Base-by-base conservation (phyloP, 2,329 filamentous ascomycete genomes). In the Fusarium agapanthi region DNA sequence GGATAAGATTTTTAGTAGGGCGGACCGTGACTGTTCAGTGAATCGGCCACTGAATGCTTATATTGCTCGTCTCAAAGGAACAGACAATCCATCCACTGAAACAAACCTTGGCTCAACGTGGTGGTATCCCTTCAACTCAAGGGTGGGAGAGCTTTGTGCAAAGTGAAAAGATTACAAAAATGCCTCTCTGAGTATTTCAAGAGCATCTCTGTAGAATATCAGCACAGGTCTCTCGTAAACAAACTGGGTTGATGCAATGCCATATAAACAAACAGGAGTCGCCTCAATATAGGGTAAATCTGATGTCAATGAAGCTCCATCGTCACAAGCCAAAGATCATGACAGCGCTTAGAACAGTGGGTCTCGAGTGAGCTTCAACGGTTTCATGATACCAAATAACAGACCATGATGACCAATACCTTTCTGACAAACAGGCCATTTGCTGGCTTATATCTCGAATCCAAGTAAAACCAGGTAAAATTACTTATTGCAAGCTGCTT, bases 261-360 rank as follows among this genome's bases (percentile, higher is more conserved):
- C 6, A 4, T 47, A 3, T 14, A 9, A 28, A n/a, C 3, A 59
- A 30, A 18, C 3, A 26, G 22, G 26, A 28, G 18, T 43, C 22
- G 37, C 13, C 62, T 24, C 35, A 16, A 38, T 37, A 24, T 13
- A 67, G 47, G 63, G 47, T 67, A 67, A n/a, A 18, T 20, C 6
- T 43, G 41, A 38, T 15, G 24, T 61, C 22, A 12, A 61, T 15
- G 54, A 66, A 40, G 50, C 45, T 45, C 35, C 38, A 67, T 61
- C 28, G 10, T 57, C 60, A 65, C 38, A 64, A 37, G 63, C 48
- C 35, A 26, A 58, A 20, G 32, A 65, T 30, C 28, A 43, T 61
- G 40, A 53, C 63, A 54, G 54, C 55, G 65, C 45, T 61, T 54
- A 38, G 22, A 40, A 61, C 10, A 67, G 65, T 61, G 65, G 63